Conservation (phyloP, 768 basidiomycete genomes). For the Lactarius hengduanensis region DNA sequence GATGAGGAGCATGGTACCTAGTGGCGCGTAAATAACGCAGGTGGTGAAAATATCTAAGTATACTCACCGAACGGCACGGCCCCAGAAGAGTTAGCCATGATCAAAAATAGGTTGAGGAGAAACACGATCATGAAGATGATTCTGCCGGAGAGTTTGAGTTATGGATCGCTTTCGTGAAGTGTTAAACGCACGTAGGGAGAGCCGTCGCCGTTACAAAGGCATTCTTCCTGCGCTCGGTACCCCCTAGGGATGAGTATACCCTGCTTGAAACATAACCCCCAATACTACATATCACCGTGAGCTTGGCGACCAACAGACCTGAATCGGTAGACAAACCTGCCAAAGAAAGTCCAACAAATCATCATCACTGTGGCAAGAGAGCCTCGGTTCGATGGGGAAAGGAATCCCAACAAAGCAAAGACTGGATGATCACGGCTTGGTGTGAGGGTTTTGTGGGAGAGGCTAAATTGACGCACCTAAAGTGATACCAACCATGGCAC, state of each 20-base stretch:
- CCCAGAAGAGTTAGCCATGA: conserved; percentile 83
- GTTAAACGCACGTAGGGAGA: conserved; percentile 69
- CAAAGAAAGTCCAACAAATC: conserved; percentile 93
- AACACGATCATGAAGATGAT: conserved; percentile 83
- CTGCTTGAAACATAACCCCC: conserved; percentile 88
- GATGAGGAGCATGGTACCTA: conserved; percentile 83
- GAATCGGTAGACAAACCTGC: conserved; percentile 51
- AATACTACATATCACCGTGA: conserved; percentile 50
- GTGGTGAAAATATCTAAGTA: neutral
- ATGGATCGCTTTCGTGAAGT: neutral
- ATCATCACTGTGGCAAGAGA: conserved; percentile 93
- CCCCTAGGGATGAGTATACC: conserved; percentile 77
- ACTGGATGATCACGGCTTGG: conserved; percentile 44
- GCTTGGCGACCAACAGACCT: conserved; percentile 14
- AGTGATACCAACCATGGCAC: conserved; percentile 84
- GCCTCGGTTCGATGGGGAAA: conserved; percentile 94
- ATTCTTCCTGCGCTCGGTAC: conserved; percentile 74
- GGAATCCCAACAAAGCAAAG: conserved; percentile 89
- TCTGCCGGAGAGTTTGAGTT: conserved; percentile 39
- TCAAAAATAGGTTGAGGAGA: conserved; percentile 86
- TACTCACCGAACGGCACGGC: conserved; percentile 88
- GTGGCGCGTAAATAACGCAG: conserved; percentile 3
- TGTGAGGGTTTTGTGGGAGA: neutral
- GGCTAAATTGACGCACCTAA: conserved; percentile 50
- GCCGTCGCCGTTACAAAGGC: conserved; percentile 86